A percentile compares a stretch with the other conserved stretches of the same genome.
Conservation (phyloP, 1,284 basidiomycete species). For the Calocybe gambosa region DNA sequence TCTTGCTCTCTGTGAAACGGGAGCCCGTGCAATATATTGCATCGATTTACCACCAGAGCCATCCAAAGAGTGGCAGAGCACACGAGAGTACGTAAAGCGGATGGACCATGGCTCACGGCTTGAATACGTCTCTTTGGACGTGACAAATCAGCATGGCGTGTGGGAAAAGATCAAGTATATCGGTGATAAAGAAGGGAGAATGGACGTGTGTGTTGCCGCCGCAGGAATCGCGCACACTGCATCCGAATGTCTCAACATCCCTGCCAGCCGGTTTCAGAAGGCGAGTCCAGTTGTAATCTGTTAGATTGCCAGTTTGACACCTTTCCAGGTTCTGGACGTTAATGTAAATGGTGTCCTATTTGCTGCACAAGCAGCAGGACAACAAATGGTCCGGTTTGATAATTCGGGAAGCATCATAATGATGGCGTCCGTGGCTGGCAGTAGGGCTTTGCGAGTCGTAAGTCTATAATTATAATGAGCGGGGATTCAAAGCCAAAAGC, state of each 20-base stretch:
- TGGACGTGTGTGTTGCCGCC: conserved; percentile 72
- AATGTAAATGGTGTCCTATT: conserved; percentile 55
- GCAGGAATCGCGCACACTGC: conserved; percentile 61
- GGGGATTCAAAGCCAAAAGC: too few species aligned
- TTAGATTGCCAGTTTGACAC: not conserved
- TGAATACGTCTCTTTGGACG: conserved; percentile 62
- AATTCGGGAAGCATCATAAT: conserved; percentile 74
- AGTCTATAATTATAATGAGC: too few species aligned
- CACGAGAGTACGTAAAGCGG: conserved; percentile 45
- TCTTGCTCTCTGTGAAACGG: conserved; percentile 69
- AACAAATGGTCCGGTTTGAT: conserved; percentile 66
- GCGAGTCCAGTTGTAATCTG: conserved; percentile 26
- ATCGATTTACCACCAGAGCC: conserved; percentile 66
- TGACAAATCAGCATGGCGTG: conserved; percentile 52
- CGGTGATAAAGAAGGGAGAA: conserved; percentile 54
- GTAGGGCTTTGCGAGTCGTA: too few species aligned
- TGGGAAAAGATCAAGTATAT: conserved; percentile 55
- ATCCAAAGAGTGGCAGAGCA: conserved; percentile 59
- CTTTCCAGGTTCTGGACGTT: conserved; percentile 47
- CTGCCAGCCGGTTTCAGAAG: conserved; percentile 63
- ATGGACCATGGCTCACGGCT: conserved; percentile 41
- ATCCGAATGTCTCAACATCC: conserved; percentile 63
- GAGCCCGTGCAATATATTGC: conserved; percentile 70
- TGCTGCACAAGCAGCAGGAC: conserved; percentile 74
- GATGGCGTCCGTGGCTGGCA: conserved; percentile 83